Conservation (phyloP, 2,329 filamentous ascomycete genomes). For the Blastomyces emzantsi region DNA sequence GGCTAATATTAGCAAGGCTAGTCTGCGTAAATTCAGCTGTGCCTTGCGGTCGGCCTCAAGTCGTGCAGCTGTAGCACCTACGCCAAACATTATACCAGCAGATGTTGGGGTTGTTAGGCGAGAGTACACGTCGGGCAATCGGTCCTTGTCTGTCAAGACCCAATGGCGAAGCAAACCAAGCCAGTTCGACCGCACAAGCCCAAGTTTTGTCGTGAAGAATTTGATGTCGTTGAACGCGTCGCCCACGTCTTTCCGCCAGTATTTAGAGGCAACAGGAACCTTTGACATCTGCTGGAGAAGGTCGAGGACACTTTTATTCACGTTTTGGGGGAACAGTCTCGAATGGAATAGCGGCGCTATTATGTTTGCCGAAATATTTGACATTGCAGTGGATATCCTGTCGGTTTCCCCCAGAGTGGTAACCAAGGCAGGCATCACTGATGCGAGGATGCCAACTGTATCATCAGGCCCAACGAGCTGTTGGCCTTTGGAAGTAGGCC, state of each 20-base stretch:
- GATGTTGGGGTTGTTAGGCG: conserved; percentile 78
- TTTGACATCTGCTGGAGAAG: conserved; percentile 70
- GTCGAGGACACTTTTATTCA: conserved; percentile 60
- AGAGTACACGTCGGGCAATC: conserved; percentile 68
- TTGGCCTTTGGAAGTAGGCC: conserved; percentile 22
- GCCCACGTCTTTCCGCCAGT: conserved; percentile 84
- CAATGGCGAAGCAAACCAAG: conserved; percentile 76
- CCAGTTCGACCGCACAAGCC: conserved; percentile 65
- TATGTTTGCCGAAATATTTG: conserved; percentile 72
- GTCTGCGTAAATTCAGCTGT: conserved; percentile 77
- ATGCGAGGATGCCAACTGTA: conserved; percentile 67
- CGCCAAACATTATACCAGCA: conserved; percentile 96
- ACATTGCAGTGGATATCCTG: conserved; percentile 66
- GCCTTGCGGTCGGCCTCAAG: conserved; percentile 92
- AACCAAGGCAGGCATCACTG: conserved; percentile 69
- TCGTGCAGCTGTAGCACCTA: conserved; percentile 84
- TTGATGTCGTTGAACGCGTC: conserved; percentile 86
- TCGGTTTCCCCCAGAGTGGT: conserved; percentile 81
- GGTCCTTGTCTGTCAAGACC: conserved; percentile 77
- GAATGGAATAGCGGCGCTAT: conserved; percentile 74
- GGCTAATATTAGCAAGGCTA: conserved; percentile 70
- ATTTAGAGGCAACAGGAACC: conserved; percentile 70
- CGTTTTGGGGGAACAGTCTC: conserved; percentile 76
- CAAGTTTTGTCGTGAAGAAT: conserved; percentile 65
- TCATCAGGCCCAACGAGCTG: conserved; percentile 54